Evolutionary conservation across 139 green algal genomes (phyloP).

Genomic region (Picochlorum sp.): DNA sequence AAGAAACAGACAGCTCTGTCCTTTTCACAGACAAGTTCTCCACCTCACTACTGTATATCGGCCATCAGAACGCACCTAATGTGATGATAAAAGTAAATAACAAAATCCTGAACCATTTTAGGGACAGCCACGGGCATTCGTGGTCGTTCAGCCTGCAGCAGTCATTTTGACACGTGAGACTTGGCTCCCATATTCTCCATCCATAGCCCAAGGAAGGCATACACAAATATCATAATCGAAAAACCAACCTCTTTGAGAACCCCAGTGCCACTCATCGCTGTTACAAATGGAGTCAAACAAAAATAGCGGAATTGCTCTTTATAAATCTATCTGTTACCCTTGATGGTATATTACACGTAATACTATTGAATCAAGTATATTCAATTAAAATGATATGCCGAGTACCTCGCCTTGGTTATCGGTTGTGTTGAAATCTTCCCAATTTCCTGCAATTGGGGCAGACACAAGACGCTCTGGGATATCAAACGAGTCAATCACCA

Average conservation of each 20-base stretch:
- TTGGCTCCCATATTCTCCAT: no score
- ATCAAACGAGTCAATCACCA: slow-evolving; percentile 65
- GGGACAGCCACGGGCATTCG: slow-evolving; percentile 44
- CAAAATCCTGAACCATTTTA: slow-evolving; percentile 92
- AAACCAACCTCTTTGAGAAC: no score
- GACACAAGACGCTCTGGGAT: slow-evolving; percentile 78
- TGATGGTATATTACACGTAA: not conserved
- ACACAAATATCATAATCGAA: no score
- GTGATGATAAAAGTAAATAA: slow-evolving; percentile 93
- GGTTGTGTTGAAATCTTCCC: slow-evolving; percentile 67
- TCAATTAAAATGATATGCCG: slow-evolving; percentile 16
- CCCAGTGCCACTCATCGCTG: no score
- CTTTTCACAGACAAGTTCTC: not conserved
- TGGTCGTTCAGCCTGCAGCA: not conserved
- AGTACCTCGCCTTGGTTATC: slow-evolving; percentile 50
- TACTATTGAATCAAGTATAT: not conserved
- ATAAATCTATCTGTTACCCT: no score
- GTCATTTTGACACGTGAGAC: no score
- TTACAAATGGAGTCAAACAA: no score
- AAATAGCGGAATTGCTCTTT: no score
- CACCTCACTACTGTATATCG: not conserved
- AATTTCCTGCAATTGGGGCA: slow-evolving; percentile 77
- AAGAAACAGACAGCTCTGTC: not conserved
- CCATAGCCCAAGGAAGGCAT: no score
- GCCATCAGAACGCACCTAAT: slow-evolving; percentile 40